Percentiles rank a stretch among this genome's conserved stretches.
These are phyloP conservation scores for Pyrus betulifolia DNA, from an alignment of 306 rosid genomes.

Conservation along the genomic window DNA sequence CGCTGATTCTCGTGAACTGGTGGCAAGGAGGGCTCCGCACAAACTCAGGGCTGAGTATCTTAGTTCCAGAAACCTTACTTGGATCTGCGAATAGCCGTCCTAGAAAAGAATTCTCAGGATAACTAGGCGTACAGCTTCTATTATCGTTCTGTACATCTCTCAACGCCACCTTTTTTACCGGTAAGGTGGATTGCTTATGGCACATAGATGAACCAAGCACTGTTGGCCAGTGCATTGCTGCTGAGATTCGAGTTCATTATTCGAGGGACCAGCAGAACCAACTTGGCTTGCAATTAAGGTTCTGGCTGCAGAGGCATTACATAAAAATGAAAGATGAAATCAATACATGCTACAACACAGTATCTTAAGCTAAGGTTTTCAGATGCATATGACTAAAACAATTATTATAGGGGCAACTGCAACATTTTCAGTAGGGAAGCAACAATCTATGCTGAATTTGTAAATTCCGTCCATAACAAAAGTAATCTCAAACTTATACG, in stretches of 20 bases:
- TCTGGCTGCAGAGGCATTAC: not conserved
- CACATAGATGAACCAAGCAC: constrained; percentile 14
- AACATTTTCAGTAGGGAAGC: not conserved
- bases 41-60: constrained; percentile 20
- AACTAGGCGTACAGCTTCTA: constrained; percentile 2
- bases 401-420: no score
- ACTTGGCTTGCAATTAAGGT: not conserved
- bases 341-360: not conserved
- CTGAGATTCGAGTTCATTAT: constrained; percentile 16
- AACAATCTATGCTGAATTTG: not conserved
- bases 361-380: not conserved
- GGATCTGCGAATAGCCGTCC: constrained; percentile 3
- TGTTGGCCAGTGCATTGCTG: not conserved
- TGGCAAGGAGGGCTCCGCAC: constrained; percentile 11
- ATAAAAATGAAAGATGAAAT: not conserved
- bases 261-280: not conserved
- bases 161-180: constrained; percentile 27
- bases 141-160: constrained; percentile 38
- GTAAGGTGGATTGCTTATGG: constrained; percentile 23
- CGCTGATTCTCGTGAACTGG: constrained; percentile 16
- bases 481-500: not conserved
- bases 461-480: not conserved
- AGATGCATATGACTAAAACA: no score
- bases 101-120: constrained; percentile 12
- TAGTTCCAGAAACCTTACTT: constrained; percentile 22